Evolutionary conservation across 2,329 filamentous ascomycete species (phyloP).

Genomic region (Cercospora brassicicola): DNA sequence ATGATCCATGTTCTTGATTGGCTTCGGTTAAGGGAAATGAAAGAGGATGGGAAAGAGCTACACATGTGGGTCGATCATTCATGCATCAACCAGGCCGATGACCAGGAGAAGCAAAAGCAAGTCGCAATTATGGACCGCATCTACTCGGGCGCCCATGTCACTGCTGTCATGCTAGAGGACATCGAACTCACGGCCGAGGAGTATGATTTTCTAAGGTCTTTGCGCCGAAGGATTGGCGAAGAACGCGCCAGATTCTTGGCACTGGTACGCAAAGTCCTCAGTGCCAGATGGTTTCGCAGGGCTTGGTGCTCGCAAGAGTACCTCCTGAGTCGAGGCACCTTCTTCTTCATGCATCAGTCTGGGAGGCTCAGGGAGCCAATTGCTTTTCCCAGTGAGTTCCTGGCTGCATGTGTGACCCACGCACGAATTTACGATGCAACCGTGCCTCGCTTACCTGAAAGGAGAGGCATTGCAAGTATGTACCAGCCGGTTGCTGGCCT

Average conservation of each 20-base stretch:
- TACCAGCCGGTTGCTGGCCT: not conserved
- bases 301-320: not conserved
- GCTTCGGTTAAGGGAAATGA: no score
- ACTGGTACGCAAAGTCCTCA: not conserved
- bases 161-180: not conserved
- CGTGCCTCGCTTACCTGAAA: not conserved
- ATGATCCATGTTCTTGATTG: not conserved
- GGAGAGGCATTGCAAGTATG: not conserved
- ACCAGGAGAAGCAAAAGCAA: not conserved
- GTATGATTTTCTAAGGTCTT: not conserved
- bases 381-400: not conserved
- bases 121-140: not conserved
- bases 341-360: not conserved
- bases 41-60: not conserved
- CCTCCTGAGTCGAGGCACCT: not conserved
- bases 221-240: not conserved
- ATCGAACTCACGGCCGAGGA: not conserved
- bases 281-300: not conserved
- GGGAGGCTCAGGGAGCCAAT: not conserved
- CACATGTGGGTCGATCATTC: not conserved
- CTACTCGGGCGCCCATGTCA: not conserved
- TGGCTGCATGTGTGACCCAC: not conserved
- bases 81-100: not conserved
- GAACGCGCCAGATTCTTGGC: not conserved
- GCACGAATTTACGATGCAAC: not conserved